phyloP scores from a whole-genome alignment of 2,329 filamentous ascomycete species.

The Ceratocystis lukuohia region DNA sequence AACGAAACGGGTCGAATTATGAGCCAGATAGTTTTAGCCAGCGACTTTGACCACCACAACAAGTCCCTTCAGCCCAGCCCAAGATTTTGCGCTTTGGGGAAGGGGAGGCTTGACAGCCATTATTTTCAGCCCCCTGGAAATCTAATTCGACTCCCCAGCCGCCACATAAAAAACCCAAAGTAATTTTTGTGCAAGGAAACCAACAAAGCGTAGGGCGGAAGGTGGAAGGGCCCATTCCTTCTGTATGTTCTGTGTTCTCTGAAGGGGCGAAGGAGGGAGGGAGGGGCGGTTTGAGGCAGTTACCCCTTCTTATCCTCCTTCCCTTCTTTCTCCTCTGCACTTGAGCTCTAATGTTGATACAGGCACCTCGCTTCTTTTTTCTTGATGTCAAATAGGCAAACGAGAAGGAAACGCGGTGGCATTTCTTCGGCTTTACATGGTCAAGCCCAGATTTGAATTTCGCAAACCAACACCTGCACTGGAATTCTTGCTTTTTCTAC shows the following conservation, averaged over 20 bases:
- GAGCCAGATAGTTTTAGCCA: neutral
- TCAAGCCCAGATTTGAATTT: neutral
- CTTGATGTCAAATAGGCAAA: neutral
- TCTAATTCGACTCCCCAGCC: slow-evolving; percentile 13
- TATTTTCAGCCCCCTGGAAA: slow-evolving; percentile 12
- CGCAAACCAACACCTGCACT: too few species aligned
- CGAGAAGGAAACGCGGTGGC: neutral
- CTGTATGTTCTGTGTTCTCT: neutral
- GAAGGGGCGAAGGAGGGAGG: neutral
- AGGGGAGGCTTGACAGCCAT: neutral
- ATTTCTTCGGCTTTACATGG: neutral
- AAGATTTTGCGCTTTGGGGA: neutral
- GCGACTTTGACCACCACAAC: too few species aligned
- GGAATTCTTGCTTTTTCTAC: neutral
- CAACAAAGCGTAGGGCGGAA: neutral
- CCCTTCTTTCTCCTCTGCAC: neutral
- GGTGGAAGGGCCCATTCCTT: neutral
- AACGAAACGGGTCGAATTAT: slow-evolving; percentile 7
- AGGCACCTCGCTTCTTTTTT: neutral
- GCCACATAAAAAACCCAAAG: slow-evolving; percentile 7
- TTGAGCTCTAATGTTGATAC: neutral
- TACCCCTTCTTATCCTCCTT: neutral
- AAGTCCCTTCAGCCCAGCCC: neutral
- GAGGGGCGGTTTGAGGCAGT: neutral
- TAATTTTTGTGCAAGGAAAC: neutral